phyloP scores from a whole-genome alignment of 306 rosid species.

The Delonix regia region DNA sequence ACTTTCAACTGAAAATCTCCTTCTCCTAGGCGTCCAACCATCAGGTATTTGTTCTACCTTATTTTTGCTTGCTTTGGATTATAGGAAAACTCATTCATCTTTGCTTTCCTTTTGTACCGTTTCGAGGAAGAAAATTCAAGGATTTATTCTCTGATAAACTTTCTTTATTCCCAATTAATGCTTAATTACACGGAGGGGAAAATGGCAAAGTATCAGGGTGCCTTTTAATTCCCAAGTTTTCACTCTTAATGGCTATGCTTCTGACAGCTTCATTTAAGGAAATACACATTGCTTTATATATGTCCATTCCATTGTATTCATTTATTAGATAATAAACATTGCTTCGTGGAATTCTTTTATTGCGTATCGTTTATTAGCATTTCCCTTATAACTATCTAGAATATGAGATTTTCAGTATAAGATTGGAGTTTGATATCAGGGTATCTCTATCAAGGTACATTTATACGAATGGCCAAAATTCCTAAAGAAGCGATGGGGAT shows the following conservation, averaged over 20 bases:
- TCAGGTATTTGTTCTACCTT: too few species aligned
- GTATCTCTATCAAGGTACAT: conserved; percentile 34
- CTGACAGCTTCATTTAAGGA: conserved; percentile 52
- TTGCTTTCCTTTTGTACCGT: conserved; percentile 39
- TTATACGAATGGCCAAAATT: conserved; percentile 43
- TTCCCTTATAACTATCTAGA: conserved; percentile 42
- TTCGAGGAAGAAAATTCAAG: conserved; percentile 33
- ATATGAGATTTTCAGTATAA: not conserved
- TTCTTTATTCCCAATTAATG: conserved; percentile 31
- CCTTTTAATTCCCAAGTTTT: conserved; percentile 38
- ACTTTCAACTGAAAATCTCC: too few species aligned
- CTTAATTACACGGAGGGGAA: too few species aligned
- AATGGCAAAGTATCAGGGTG: conserved; percentile 28
- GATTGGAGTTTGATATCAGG: conserved; percentile 34
- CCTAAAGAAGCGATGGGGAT: conserved; percentile 65
- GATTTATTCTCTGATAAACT: conserved; percentile 16
- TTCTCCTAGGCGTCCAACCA: too few species aligned
- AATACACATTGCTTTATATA: too few species aligned
- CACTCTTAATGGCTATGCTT: conserved; percentile 38
- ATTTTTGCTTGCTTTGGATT: conserved; percentile 21
- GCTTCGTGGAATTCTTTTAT: conserved; percentile 33
- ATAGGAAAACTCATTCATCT: not conserved
- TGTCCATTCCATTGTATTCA: too few species aligned
- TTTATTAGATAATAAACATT: conserved; percentile 37
- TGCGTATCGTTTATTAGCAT: conserved; percentile 29